Base-by-base conservation (phyloP, 345 rosid species). In the Dipteronia dyeriana region DNA sequence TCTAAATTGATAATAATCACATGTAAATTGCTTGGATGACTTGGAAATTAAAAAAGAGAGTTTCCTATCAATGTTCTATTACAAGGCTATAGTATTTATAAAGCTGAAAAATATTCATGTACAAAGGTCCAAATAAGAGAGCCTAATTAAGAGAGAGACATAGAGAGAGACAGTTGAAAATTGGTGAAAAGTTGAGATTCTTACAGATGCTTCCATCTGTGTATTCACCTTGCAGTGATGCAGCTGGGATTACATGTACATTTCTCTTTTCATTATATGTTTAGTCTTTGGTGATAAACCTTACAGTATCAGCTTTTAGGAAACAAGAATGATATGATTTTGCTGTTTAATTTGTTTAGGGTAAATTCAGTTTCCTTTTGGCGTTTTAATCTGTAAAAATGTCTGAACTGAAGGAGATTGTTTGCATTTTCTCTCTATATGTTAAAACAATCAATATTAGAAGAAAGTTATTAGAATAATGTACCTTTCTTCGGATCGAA, bases 171-270 rank as follows among this genome's bases (percentile, higher is more conserved):
- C 68, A 26, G 63, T 6, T n/a, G 63, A 59, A 59, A 53, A 53
- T 53, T 16, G 57, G 14, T 25, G 23, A 22, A 47, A 22, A 59
- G 63, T 16, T 8, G 14, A 10, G 70, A 9, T 38, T 7, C 70
- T 45, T 51, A 22, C 0, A 68, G 59, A 84, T 84, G 89, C 3
- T 70, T 66, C 75, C 82, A 12, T 8, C 68, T 8, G 61, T 80
- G 54, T 77, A 68, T 75, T 74, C 74, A 43, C 80, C 78, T 10
- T 86, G 77, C 84, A 76, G 90, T 63, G 84, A 81, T 81, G 85
- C 81, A 73, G 82, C 85, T 79, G 92, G 92, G 71, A 19, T 89
- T 78, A 84, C 92, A 20, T 90, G 92, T n/a, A n/a, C 62, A 56
- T 39, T 45, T 17, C 49, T 23, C 63, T 66, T 64, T 61, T 23